phyloP scores from a whole-genome alignment of 2,329 filamentous ascomycete genomes.

The Calonectria pseudoreteaudii region DNA sequence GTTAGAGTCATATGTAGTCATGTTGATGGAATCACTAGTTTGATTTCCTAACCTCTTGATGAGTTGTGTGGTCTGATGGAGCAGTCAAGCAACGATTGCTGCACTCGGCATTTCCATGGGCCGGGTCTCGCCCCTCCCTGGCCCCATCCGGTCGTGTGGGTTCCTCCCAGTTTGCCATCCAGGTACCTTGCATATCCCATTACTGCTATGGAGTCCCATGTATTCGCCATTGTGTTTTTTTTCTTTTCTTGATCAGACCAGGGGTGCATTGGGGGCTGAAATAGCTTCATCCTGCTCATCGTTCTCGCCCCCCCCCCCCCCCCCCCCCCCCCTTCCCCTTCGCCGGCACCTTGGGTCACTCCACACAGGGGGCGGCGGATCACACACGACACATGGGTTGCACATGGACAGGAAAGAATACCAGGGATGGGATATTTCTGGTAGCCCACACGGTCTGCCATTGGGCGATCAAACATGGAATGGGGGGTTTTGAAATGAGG shows the following conservation, averaged over 20 bases:
- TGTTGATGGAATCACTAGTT: background rate
- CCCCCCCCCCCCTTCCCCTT: too few relatives aligned
- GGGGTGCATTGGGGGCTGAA: constrained; percentile 19
- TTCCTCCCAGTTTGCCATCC: constrained; percentile 20
- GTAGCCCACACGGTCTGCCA: background rate
- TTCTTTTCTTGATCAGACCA: constrained; percentile 18
- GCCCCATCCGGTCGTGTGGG: constrained; percentile 14
- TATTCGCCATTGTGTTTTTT: background rate
- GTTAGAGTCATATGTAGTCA: background rate
- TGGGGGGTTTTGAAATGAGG: background rate
- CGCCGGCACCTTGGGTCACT: background rate
- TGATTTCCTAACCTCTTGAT: background rate
- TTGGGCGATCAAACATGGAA: constrained; percentile 5
- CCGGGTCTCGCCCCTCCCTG: constrained; percentile 25
- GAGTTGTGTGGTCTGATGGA: background rate
- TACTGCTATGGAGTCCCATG: background rate
- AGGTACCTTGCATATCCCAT: constrained; percentile 22
- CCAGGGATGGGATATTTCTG: constrained; percentile 24
- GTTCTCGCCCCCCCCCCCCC: background rate
- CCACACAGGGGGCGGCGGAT: background rate
- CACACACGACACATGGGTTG: constrained; percentile 10
- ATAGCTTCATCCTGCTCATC: constrained; percentile 11
- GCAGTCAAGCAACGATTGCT: constrained; percentile 3
- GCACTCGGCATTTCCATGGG: constrained; percentile 24
- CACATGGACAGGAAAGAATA: constrained; percentile 14